Conservation (phyloP, 257 asterid species). For the Ehretia macrophylla region DNA sequence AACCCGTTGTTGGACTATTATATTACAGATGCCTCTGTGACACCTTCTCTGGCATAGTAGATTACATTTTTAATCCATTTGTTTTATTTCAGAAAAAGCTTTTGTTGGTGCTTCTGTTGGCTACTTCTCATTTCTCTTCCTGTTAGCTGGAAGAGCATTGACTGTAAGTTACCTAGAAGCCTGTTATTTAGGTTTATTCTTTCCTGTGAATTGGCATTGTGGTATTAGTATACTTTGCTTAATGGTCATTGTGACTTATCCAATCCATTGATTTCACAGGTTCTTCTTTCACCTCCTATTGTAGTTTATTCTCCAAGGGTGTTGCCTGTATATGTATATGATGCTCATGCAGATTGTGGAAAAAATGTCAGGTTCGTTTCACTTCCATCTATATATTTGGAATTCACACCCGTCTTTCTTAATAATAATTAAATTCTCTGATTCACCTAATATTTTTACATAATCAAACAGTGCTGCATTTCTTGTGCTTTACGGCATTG, state of each 20-base stretch:
- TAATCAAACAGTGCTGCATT: constrained; percentile 70
- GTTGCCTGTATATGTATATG: constrained; percentile 94
- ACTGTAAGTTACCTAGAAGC: constrained; percentile 62
- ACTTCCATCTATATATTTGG: background rate
- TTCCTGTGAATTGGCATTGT: background rate
- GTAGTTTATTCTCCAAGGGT: constrained; percentile 98
- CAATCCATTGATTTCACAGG: constrained; percentile 41
- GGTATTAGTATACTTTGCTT: background rate
- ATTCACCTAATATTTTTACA: background rate
- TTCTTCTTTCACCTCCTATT: constrained; percentile 97
- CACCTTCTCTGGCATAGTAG: background rate
- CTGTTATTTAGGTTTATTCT: background rate
- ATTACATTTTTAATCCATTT: background rate
- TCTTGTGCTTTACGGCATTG: constrained; percentile 92
- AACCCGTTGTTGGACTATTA: constrained; percentile 1
- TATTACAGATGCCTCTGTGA: too few relatives aligned
- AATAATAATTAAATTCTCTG: background rate
- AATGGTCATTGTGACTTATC: background rate
- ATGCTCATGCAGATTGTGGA: constrained; percentile 99
- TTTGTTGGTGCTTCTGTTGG: constrained; percentile 99
- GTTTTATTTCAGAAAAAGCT: constrained; percentile 58
- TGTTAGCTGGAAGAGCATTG: constrained; percentile 94
- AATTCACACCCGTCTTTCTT: background rate
- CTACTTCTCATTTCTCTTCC: constrained; percentile 94
- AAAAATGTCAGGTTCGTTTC: constrained; percentile 87